Percentiles rank a stretch among this genome's conserved stretches.
Conservation (phyloP, 805 yeast genomes). For the Wickerhamiella qilinensis region DNA sequence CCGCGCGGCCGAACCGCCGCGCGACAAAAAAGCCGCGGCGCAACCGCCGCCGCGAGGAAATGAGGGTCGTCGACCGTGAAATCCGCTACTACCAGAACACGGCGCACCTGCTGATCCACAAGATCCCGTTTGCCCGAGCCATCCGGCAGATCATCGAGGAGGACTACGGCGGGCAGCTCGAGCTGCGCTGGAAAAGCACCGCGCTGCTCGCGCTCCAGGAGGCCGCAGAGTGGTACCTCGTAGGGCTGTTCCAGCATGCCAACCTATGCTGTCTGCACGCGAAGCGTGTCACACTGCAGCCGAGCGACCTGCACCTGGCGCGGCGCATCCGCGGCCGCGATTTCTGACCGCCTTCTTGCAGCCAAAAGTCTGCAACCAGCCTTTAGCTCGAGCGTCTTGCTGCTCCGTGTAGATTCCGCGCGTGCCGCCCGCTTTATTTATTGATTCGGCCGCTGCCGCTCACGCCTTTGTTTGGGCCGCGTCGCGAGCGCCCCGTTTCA, state of each 20-base stretch:
- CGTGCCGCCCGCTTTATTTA: too few relatives aligned
- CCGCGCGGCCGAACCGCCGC: too few relatives aligned
- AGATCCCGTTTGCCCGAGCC: slow-evolving; percentile 93
- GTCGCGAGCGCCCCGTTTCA: too few relatives aligned
- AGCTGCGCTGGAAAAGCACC: slow-evolving; percentile 85
- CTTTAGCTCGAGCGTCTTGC: too few relatives aligned
- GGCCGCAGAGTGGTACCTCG: slow-evolving; percentile 96
- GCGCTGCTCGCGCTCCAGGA: slow-evolving; percentile 98
- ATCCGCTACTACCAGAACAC: slow-evolving; percentile 95
- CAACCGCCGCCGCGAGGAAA: slow-evolving; percentile 3
- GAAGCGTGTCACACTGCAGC: slow-evolving; percentile 96
- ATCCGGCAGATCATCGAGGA: slow-evolving; percentile 94
- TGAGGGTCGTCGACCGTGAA: slow-evolving; percentile 77
- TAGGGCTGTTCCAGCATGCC: slow-evolving; percentile 91
- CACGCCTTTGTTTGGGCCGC: too few relatives aligned
- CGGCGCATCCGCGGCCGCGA: slow-evolving; percentile 79
- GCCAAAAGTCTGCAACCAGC: too few relatives aligned
- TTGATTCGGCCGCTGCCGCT: too few relatives aligned
- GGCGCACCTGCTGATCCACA: slow-evolving; percentile 87
- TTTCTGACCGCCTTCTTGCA: too few relatives aligned
- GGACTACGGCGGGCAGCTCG: slow-evolving; percentile 44
- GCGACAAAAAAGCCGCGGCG: background rate
- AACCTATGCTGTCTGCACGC: slow-evolving; percentile 98
- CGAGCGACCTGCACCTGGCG: slow-evolving; percentile 95
- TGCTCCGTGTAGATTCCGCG: too few relatives aligned